Conservation (phyloP, 1,284 basidiomycete genomes). For the Apiotrichum domesticum region DNA sequence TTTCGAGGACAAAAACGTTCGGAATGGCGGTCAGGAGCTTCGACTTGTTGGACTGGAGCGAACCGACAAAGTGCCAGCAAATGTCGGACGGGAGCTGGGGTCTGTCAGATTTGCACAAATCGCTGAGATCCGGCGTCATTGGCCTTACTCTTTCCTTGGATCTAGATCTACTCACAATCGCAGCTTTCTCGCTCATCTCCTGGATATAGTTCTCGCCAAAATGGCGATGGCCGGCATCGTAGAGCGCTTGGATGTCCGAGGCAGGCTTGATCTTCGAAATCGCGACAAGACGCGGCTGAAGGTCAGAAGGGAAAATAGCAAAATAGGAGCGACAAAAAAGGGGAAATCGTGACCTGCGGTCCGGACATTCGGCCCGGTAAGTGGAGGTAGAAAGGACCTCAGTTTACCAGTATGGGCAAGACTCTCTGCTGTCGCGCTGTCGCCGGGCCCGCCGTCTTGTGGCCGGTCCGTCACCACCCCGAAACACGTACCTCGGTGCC, state of each 20-base stretch:
- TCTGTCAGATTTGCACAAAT: neutral
- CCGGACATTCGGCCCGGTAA: neutral
- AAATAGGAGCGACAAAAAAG: too few relatives aligned
- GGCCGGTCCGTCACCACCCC: neutral
- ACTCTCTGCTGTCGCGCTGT: neutral
- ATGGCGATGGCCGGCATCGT: conserved; percentile 71
- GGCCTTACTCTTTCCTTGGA: too few relatives aligned
- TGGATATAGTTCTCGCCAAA: conserved; percentile 99
- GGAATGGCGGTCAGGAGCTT: conserved; percentile 82
- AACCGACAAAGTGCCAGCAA: conserved; percentile 95
- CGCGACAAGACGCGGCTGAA: conserved; percentile 63
- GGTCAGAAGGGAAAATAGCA: neutral
- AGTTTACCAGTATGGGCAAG: too few relatives aligned
- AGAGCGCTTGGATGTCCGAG: conserved; percentile 76
- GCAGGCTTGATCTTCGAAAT: conserved; percentile 94
- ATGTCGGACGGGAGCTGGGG: conserved; percentile 70
- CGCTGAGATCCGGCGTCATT: neutral
- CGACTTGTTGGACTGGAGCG: conserved; percentile 90
- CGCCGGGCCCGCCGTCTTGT: too few relatives aligned
- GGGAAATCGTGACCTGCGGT: too few relatives aligned
- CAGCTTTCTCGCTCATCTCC: conserved; percentile 85
- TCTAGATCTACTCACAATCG: conserved; percentile 53
- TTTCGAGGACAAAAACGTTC: conserved; percentile 84
- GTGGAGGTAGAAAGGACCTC: neutral
- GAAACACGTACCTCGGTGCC: conserved; percentile 3